Base-by-base conservation (phyloP, 148 eudicot genomes). In the Nepenthes mirabilis region DNA sequence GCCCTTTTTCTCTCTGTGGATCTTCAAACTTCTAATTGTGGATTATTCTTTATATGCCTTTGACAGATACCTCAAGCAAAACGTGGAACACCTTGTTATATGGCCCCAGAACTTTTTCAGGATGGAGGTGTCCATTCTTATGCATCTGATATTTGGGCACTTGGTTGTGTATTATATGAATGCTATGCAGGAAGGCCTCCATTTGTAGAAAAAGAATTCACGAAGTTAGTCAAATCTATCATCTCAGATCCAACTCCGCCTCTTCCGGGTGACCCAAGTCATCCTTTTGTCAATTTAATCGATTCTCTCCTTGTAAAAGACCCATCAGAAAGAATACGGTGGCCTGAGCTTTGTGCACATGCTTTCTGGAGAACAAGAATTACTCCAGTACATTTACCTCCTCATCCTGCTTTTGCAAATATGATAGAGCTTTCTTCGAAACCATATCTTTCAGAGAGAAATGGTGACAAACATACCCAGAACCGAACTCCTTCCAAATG, bases 71-170 rank as follows among this genome's bases (percentile, higher is more conserved):
- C 99, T 36, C 99, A 94, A 70, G 82, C 87, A 64, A 94, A 84
- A 69, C 97, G 99, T 56, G 99, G 99, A 70, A 94, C 97, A 36
- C 99, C 99, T 10, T 89, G 79, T 72, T 94, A 94, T 71, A 94
- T 94, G 99, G 97, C 99, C 56, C 99, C 99, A 6, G 99, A 94
- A 79, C 86, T 94, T 67, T 94, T 94, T 61, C 95, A 86, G 68
- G 99, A 94, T 61, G 97, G 97, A 58, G 97, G 99, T 37, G 90
- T 91, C 66, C 97, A 91, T 66, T 91, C 97, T 56, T 91, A 65
- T 78, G 97, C 97, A 62, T 94, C 99, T 64, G 99, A 94, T 72
- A 70, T 91, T 55, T 91, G 96, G 96, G 97, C 97, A 14, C 89
- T 94, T 77, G 99, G 99, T 37, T 94, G 99, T 75, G 99, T 94